Conservation (phyloP, 805 yeast genomes). For the Candida michaelii region DNA sequence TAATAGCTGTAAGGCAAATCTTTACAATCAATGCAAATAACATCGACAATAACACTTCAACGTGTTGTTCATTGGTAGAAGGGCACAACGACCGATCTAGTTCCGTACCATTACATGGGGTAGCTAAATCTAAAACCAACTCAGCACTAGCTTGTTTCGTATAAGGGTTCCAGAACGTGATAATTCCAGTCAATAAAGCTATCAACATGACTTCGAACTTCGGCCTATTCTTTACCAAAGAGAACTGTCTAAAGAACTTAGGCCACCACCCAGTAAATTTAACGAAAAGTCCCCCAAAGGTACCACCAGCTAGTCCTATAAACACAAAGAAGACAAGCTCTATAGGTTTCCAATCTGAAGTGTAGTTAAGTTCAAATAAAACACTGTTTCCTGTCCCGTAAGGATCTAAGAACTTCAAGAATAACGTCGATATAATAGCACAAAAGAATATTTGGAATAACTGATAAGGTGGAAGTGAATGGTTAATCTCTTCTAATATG, state of each 20-base stretch:
- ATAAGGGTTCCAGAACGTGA: slow-evolving; percentile 50
- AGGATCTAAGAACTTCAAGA: slow-evolving; percentile 53
- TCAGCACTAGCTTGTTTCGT: slow-evolving; percentile 51
- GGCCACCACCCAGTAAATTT: slow-evolving; percentile 50
- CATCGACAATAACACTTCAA: slow-evolving; percentile 32
- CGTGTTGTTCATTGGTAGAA: slow-evolving; percentile 22
- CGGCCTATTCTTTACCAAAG: slow-evolving; percentile 38
- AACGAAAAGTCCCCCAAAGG: slow-evolving; percentile 52
- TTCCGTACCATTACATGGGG: slow-evolving; percentile 44
- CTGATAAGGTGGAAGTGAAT: slow-evolving; percentile 54
- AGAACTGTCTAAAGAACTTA: slow-evolving; percentile 31
- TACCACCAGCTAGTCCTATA: slow-evolving; percentile 54
- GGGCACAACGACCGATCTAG: slow-evolving; percentile 32
- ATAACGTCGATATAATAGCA: slow-evolving; percentile 53
- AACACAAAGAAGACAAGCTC: slow-evolving; percentile 47
- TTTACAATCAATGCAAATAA: slow-evolving; percentile 45
- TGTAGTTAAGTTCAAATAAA: slow-evolving; percentile 49
- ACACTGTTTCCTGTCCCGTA: slow-evolving; percentile 62
- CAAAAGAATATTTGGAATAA: slow-evolving; percentile 55
- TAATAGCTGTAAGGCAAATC: slow-evolving; percentile 46
- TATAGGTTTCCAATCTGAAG: slow-evolving; percentile 51
- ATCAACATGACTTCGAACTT: slow-evolving; percentile 45
- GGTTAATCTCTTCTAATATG: slow-evolving; percentile 56
- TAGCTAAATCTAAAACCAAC: slow-evolving; percentile 48
- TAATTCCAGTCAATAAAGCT: slow-evolving; percentile 44